Evolutionary conservation across 352 stramenopile genomes (phyloP).

Genomic region (Globisporangium okanoganense): DNA sequence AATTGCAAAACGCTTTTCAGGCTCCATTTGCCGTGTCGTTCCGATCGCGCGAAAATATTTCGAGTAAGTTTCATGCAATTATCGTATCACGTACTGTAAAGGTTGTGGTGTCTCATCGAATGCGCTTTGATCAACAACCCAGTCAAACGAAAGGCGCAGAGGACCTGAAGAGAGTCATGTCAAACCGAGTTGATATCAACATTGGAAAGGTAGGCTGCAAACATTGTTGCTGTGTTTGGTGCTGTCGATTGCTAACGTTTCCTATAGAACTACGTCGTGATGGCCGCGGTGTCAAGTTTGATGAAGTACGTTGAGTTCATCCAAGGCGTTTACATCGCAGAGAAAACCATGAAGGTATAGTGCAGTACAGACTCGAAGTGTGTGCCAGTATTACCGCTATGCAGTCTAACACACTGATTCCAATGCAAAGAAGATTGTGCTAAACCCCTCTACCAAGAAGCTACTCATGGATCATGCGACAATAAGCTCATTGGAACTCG

Average conservation of each 20-base stretch:
- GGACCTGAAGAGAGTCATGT: conserved; percentile 78
- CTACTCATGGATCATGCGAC: conserved; percentile 85
- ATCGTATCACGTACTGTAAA: neutral
- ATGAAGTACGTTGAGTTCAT: conserved; percentile 88
- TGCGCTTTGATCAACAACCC: neutral
- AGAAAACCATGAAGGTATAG: conserved; percentile 76
- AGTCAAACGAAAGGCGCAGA: conserved; percentile 84
- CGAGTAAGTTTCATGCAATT: conserved; percentile 30
- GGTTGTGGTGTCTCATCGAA: neutral
- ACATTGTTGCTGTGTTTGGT: neutral
- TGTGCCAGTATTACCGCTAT: neutral
- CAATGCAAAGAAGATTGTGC: conserved; percentile 40
- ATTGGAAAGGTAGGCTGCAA: conserved; percentile 48
- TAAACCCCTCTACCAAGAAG: conserved; percentile 69
- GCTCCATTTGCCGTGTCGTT: conserved; percentile 52
- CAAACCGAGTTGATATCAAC: conserved; percentile 81
- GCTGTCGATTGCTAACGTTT: neutral
- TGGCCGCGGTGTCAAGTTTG: conserved; percentile 74
- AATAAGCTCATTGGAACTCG: conserved; percentile 64
- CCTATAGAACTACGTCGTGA: conserved; percentile 76
- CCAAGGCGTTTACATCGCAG: conserved; percentile 80
- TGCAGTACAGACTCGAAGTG: neutral
- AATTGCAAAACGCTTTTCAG: conserved; percentile 53
- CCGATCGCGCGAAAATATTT: conserved; percentile 79
- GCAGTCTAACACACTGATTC: neutral